Conservation (phyloP, 495 filamentous ascomycete species). For the Podospora pseudoanserina region DNA sequence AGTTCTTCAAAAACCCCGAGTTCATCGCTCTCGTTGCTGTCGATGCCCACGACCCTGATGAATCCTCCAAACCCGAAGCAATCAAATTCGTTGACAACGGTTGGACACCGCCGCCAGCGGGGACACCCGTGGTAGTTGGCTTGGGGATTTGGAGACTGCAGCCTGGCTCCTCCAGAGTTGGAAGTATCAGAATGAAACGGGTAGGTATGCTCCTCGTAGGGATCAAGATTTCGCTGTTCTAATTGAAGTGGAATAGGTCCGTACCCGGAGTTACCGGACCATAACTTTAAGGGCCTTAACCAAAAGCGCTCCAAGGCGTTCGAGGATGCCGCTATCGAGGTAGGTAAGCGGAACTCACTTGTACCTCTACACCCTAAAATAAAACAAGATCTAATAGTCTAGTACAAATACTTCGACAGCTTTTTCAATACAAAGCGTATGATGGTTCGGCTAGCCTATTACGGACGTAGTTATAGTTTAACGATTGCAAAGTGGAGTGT, state of each 20-base stretch:
- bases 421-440: background rate
- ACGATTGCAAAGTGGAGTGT: constrained; percentile 3
- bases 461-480: background rate
- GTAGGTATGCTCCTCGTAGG: background rate
- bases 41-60: background rate
- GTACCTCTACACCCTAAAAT: background rate
- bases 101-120: background rate
- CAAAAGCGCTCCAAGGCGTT: constrained; percentile 1
- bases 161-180: background rate
- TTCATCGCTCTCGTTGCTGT: background rate
- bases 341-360: background rate
- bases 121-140: background rate
- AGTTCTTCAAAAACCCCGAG: background rate
- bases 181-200: constrained; percentile 3
- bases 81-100: background rate
- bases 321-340: background rate
- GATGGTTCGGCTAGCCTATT: background rate
- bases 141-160: background rate
- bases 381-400: background rate
- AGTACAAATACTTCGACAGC: background rate
- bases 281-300: background rate
- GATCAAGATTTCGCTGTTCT: background rate
- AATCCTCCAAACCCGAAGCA: background rate
- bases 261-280: background rate
- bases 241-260: background rate